Percentiles rank a stretch among this genome's conserved stretches.
Evolutionary conservation across 2,329 filamentous ascomycete species (phyloP).

Genomic region (Claviceps monticola): DNA sequence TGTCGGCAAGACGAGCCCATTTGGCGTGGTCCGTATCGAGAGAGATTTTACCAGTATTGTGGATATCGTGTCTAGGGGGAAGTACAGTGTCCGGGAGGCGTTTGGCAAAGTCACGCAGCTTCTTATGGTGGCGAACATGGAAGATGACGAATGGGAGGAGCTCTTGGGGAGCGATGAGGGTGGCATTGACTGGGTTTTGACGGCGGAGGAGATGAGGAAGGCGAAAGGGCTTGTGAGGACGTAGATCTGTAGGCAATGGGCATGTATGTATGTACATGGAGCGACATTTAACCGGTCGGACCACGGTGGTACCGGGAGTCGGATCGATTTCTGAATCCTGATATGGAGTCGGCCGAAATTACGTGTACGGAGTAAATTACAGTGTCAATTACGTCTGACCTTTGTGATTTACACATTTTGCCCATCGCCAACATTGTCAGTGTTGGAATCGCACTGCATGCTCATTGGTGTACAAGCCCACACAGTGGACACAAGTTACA

Average conservation of each 20-base stretch:
- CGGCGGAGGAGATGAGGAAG: slow-evolving; percentile 57
- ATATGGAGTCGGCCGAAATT: too few relatives aligned
- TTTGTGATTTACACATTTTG: too few relatives aligned
- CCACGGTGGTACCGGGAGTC: too few relatives aligned
- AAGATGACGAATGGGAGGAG: slow-evolving; percentile 90
- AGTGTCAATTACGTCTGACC: too few relatives aligned
- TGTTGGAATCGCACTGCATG: too few relatives aligned
- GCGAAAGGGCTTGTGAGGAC: slow-evolving; percentile 51
- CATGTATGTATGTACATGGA: neutral
- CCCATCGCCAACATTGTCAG: too few relatives aligned
- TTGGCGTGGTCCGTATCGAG: slow-evolving; percentile 73
- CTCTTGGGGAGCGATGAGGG: slow-evolving; percentile 40
- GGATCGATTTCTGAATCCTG: too few relatives aligned
- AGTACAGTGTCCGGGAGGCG: slow-evolving; percentile 63
- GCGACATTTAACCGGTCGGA: neutral
- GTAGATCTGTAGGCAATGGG: neutral
- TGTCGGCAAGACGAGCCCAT: slow-evolving; percentile 62
- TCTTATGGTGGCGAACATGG: slow-evolving; percentile 81
- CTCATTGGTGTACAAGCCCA: too few relatives aligned
- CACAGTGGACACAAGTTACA: too few relatives aligned
- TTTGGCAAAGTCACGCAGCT: slow-evolving; percentile 71
- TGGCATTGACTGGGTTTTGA: slow-evolving; percentile 59
- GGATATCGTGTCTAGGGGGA: slow-evolving; percentile 49
- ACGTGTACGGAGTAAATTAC: too few relatives aligned
- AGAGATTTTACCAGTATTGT: slow-evolving; percentile 71